Evolutionary conservation across 2,329 filamentous ascomycete species (phyloP), one percentile per base, ranked within the genome.

Genomic region (Zasmidium citrigriseum): DNA sequence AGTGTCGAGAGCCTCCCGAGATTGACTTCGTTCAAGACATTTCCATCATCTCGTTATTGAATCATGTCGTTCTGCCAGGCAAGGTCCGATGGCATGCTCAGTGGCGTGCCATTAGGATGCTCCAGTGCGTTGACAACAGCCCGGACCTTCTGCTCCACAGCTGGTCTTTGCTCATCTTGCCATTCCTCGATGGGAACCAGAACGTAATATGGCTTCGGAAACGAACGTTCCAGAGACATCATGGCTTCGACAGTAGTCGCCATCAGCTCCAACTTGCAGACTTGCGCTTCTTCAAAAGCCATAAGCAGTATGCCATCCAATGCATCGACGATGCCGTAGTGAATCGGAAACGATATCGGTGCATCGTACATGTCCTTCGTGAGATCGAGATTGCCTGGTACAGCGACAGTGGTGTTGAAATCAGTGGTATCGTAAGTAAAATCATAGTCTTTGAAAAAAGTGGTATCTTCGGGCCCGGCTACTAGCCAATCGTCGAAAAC

Each of bases 191-290:
- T 29, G 3, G 48, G 29, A 2, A 22, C 21, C 29, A 53, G n/a
- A 14, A 44, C 24, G 34, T 29, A 56, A 18, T 41, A 20, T 2
- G 48, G 54, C 46, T 23, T 44, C 11, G 53, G 58, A 44, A 56
- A 60, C 0, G 55, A 25, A 12, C n/a, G 18, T 9, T 47, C 34
- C 4, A 59, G 22, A 11, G 55, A 52, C 14, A 27, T 48, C 23
- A 61, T 52, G 11, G 49, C 52, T n/a, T 61, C 56, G 16, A 53
- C 18, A 20, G 38, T 44, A 22, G 47, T 52, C 3, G 41, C 27
- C 9, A 22, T 18, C n/a, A 61, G 52, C 25, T 61, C 59, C 38
- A 61, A 23, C 24, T 56, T 56, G 38, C 59, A 59, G 16, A 61
- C 52, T 24, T 59, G 55, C 12, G 1, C 48, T 7, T 54, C 52